Base-by-base conservation (phyloP, 139 green algal species). In the Haematococcus sp. region DNA sequence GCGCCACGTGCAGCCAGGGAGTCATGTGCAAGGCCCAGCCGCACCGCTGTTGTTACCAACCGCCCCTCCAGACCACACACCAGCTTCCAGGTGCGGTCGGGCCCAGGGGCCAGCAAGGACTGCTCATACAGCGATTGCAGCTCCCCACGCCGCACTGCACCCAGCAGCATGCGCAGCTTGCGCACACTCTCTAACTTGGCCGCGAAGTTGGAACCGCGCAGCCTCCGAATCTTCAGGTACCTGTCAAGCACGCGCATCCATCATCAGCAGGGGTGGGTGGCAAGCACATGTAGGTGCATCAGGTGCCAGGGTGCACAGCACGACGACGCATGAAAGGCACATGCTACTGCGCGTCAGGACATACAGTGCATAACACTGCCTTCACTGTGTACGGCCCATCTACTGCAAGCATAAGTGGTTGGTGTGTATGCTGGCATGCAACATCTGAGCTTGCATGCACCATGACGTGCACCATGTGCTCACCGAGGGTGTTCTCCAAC, bases 91-190 rank as follows among this genome's bases (percentile, higher is more conserved):
- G 76, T 61, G 27, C 73, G 68, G 70, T 85, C 63, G 0, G 70
- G 61, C 2, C 79, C 79, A n/a, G 55, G 51, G 15, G 54, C 15
- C 23, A 70, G 11, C 22, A 75, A 70, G 0, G 49, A 40, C 19
- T 77, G 70, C 66, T 85, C 70, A 30, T 81, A 81, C 51, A 85
- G 43, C 19, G 46, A 28, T 49, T 85, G 79, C 30, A 85, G 13
- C 30, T 55, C 52, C 27, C 46, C 13, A 4, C 79, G 74, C 5
- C 79, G 74, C 19, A 35, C 17, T 23, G 81, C 81, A 63, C 79
- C 79, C 55, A 85, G 56, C 63, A 85, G 65, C 49, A 85, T 32
- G 2, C 79, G 79, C 51, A 79, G 34, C 74, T 85, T 85, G 32
- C 79, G 74, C 58, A 85, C 20, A 65, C 72, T 79, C 51, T 81